Percentiles rank a stretch among this genome's conserved stretches.
phyloP scores from a whole-genome alignment of 768 basidiomycete species.

The Suillus bovinus region DNA sequence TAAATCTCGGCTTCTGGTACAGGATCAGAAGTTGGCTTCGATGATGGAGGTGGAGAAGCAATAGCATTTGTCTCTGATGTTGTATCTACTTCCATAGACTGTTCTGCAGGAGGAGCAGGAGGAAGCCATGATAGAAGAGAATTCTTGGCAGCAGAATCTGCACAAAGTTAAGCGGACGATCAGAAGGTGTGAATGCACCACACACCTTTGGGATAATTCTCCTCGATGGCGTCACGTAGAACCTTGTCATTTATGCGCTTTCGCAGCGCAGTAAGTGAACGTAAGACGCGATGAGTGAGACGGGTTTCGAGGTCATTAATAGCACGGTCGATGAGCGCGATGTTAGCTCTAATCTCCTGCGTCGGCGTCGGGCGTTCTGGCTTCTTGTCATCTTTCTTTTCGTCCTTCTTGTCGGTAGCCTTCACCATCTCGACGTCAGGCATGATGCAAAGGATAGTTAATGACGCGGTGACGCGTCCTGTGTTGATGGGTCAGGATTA shows the following conservation, averaged over 20 bases:
- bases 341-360: slow-evolving; percentile 80
- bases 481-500: not conserved
- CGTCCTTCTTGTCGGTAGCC: slow-evolving; percentile 45
- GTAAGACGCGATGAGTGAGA: slow-evolving; percentile 85
- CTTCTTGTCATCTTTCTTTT: slow-evolving; percentile 38
- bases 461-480: slow-evolving; percentile 10
- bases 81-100: slow-evolving; percentile 80
- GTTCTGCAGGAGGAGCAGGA: slow-evolving; percentile 40
- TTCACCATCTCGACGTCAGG: slow-evolving; percentile 70
- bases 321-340: slow-evolving; percentile 73
- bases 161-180: slow-evolving; percentile 1
- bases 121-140: slow-evolving; percentile 69
- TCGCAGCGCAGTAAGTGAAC: slow-evolving; percentile 76
- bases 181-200: not conserved
- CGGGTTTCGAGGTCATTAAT: slow-evolving; percentile 90
- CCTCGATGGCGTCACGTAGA: slow-evolving; percentile 68
- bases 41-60: slow-evolving; percentile 22
- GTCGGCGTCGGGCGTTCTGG: slow-evolving; percentile 53
- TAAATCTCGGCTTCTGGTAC: slow-evolving; percentile 87
- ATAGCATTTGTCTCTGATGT: slow-evolving; percentile 18
- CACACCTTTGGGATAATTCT: slow-evolving; percentile 69
- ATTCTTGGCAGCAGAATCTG: slow-evolving; percentile 60
- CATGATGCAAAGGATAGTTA: slow-evolving; percentile 36
- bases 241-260: slow-evolving; percentile 69
- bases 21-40: slow-evolving; percentile 44